A percentile compares a stretch with the other conserved stretches of the same genome.
Evolutionary conservation across 768 basidiomycete species (phyloP).

Genomic region (Trametes gibbosa): DNA sequence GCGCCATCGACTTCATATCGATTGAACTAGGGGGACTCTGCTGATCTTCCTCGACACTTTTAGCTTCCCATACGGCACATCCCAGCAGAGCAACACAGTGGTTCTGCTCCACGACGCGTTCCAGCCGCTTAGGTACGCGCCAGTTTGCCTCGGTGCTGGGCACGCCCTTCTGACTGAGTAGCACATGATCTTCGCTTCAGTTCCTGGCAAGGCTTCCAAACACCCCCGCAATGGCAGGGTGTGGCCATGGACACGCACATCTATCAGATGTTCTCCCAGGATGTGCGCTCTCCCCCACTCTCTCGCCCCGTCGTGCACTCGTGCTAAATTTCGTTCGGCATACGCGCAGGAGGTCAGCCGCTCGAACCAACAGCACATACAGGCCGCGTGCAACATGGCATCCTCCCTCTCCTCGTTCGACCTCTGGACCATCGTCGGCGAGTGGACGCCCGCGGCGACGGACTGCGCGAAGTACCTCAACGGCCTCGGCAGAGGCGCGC

Average conservation of each 20-base stretch:
- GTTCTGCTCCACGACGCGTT: conserved; percentile 79
- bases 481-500: conserved; percentile 68
- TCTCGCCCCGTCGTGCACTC: background rate
- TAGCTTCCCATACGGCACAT: conserved; percentile 43
- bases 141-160: background rate
- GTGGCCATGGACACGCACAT: conserved; percentile 81
- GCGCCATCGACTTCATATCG: background rate
- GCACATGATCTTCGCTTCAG: conserved; percentile 24
- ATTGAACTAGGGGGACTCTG: background rate
- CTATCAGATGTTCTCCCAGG: conserved; percentile 69
- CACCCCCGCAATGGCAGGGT: conserved; percentile 50
- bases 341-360: conserved; percentile 42
- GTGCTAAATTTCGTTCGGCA: background rate
- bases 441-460: conserved; percentile 78
- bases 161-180: background rate
- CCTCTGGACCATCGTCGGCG: conserved; percentile 84
- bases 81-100: conserved; percentile 53
- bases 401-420: conserved; percentile 48
- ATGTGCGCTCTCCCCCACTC: conserved; percentile 42
- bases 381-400: conserved; percentile 50
- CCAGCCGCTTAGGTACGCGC: conserved; percentile 49
- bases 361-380: conserved; percentile 55
- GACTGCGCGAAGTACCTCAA: conserved; percentile 85
- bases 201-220: conserved; percentile 66
- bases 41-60: conserved; percentile 1